phyloP scores from a whole-genome alignment of 73 alveolate species.

The Blepharisma stoltei region DNA sequence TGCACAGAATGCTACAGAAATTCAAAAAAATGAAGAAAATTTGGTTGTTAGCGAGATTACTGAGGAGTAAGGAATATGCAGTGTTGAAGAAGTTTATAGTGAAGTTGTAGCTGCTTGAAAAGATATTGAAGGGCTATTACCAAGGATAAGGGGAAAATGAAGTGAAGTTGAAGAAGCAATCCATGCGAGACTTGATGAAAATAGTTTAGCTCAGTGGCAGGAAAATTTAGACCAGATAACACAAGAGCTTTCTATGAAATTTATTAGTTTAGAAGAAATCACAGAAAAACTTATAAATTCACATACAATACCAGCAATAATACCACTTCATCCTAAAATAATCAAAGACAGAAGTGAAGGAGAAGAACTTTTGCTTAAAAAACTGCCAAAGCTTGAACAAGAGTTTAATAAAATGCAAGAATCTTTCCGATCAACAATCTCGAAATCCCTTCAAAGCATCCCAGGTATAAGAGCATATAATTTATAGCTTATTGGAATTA shows the following conservation, averaged over 20 bases:
- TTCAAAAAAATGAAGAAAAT: not conserved
- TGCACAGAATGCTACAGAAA: conserved; percentile 3
- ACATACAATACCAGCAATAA: not conserved
- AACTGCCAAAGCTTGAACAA: not conserved
- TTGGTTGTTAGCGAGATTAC: not conserved
- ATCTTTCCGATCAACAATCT: no score
- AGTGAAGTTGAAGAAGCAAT: not conserved
- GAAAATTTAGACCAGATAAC: not conserved
- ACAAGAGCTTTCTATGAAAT: not conserved
- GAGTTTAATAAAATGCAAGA: not conserved
- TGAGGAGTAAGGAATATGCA: not conserved
- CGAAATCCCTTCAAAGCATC: no score
- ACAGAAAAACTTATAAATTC: not conserved
- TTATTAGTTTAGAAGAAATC: not conserved
- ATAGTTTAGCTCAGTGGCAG: no score
- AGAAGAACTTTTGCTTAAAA: not conserved
- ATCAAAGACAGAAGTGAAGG: conserved; percentile 13
- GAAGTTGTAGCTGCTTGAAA: not conserved
- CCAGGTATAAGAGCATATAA: no score
- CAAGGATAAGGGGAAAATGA: not conserved
- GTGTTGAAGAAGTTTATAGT: not conserved
- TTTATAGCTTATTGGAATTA: no score
- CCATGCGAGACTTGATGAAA: not conserved
- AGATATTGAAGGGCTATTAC: not conserved
- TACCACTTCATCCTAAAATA: not conserved